Evolutionary conservation across 1,284 basidiomycete species (phyloP).

Genomic region (Cryptococcus sp.): DNA sequence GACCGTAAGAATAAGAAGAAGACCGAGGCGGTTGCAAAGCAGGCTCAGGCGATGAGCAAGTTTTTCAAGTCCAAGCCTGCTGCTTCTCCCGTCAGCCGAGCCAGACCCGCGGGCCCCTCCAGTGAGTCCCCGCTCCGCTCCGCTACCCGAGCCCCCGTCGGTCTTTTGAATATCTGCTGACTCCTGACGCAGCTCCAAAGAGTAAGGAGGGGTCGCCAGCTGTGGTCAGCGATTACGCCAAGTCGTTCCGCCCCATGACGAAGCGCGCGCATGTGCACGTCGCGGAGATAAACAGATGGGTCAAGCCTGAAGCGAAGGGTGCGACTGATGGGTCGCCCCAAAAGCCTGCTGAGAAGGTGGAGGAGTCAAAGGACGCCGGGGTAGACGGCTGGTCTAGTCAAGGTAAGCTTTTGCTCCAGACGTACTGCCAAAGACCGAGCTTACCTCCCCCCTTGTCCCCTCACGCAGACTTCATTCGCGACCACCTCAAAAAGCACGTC

Average conservation of each 20-base stretch:
- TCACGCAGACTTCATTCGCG: constrained; percentile 31
- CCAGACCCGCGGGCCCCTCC: constrained; percentile 19
- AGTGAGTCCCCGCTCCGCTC: constrained; percentile 21
- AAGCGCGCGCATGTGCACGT: constrained; percentile 11
- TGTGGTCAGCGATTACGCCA: constrained; percentile 12
- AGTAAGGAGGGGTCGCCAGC: constrained; percentile 4
- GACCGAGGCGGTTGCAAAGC: constrained; percentile 31
- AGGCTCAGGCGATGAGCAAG: constrained; percentile 27
- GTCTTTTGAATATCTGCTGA: no score
- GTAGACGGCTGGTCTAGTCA: constrained; percentile 6
- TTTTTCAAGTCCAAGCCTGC: constrained; percentile 37
- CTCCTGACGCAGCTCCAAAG: constrained; percentile 2
- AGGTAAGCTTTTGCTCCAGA: constrained; percentile 1
- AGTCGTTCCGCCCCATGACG: constrained; percentile 11
- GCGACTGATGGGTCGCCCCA: neutral
- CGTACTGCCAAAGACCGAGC: neutral
- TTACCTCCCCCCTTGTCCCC: neutral
- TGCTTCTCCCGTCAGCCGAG: constrained; percentile 5
- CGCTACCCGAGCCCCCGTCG: no score
- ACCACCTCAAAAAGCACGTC: constrained; percentile 28
- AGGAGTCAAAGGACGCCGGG: neutral
- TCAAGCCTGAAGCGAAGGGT: neutral
- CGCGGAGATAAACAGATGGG: constrained; percentile 15
- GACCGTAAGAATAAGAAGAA: constrained; percentile 37
- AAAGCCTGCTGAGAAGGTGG: neutral